Base-by-base conservation (phyloP, 2,329 filamentous ascomycete species). In the Aspergillus novoparasiticus region DNA sequence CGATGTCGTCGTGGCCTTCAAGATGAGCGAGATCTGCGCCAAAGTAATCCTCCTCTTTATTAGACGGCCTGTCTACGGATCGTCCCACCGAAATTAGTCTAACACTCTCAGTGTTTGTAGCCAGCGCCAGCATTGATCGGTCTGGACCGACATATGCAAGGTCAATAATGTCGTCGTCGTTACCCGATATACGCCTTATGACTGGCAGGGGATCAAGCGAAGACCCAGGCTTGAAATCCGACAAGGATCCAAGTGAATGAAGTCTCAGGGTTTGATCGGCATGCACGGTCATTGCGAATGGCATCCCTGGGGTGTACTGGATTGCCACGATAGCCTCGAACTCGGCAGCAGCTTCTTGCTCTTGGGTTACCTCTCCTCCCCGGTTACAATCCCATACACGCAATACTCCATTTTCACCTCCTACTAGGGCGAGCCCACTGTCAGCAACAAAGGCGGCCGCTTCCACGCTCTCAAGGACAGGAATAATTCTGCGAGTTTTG, bases 151-250 rank as follows among this genome's bases (percentile, higher is more conserved):
- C 83, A 72, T 95, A 97, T 34, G 90, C 91, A 39, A 99, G 82
- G 74, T 99, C 96, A 69, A 99, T 97, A 58, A 99, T 93, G 76
- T 99, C 95, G 75, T 99, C 96, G 76, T 98, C 93, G 8, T 95
- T 97, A 59, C 95, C 96, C 5, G 94, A 97, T 69, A 99, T 96
- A 51, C 93, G 87, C 69, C 91, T 88, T 51, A 91, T 85, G 0
- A 89, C 72, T 11, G 85, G 82, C 28, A 90, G 76, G n/a, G 86
- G 80, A n/a, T 81, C 76, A 80, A 91, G 73, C 78, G 81, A 71
- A 74, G 83, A 69, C 63, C 80, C 67, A 41, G 75, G 71, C 55
- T 75, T 75, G 62, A 75, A 76, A 46, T 69, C 66, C 26, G 71
- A 71, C 43, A 82, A 62, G n/a, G 76, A 63, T 34, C 77, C 72